Evolutionary conservation across 202 grass and related monocot species (phyloP).

Genomic region (Sporobolus alterniflorus): DNA sequence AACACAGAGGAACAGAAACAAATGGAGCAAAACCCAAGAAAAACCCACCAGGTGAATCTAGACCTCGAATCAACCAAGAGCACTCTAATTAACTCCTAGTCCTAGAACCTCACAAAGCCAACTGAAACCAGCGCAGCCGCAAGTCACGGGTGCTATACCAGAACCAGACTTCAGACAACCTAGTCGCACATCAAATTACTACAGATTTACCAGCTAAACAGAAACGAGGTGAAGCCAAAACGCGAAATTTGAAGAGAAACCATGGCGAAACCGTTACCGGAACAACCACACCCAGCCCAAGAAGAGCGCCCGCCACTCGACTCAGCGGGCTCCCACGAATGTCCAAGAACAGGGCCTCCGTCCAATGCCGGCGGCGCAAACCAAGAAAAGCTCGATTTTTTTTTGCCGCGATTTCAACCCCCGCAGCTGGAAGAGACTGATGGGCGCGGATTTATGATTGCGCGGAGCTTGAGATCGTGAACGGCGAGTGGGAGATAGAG

Average conservation of each 20-base stretch:
- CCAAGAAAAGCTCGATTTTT: slow-evolving; percentile 29
- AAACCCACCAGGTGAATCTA: slow-evolving; percentile 24
- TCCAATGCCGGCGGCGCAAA: slow-evolving; percentile 14
- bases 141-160: not conserved
- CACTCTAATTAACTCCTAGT: not conserved
- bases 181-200: not conserved
- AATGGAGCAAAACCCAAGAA: not conserved
- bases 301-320: slow-evolving; percentile 26
- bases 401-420: not conserved
- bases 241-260: slow-evolving; percentile 2
- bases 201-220: slow-evolving; percentile 4
- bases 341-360: slow-evolving; percentile 22
- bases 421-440: not conserved
- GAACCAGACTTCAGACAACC: too few relatives aligned
- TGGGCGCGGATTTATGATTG: not conserved
- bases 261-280: slow-evolving; percentile 28
- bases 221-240: not conserved
- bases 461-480: not conserved
- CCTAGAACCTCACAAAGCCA: not conserved
- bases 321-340: not conserved
- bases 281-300: not conserved
- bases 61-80: not conserved
- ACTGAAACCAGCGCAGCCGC: not conserved
- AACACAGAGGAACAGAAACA: not conserved
- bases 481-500: not conserved